phyloP scores from a whole-genome alignment of 1,284 basidiomycete genomes.

The Ceratobasidium sp. region DNA sequence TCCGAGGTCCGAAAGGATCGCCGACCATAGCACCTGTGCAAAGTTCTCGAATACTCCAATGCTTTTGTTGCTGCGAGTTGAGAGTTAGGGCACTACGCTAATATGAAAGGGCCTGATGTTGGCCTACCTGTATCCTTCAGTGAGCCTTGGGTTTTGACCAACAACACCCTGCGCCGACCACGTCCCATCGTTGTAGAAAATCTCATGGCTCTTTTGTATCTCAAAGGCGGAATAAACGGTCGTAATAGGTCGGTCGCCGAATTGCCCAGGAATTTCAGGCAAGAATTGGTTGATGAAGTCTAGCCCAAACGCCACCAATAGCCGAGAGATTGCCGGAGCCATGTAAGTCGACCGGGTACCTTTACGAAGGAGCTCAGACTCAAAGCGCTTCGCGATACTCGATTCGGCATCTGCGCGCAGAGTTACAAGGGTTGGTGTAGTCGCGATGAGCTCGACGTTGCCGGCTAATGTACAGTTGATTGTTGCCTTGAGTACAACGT shows the following conservation, averaged over 20 bases:
- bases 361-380: neutral
- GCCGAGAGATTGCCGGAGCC: neutral
- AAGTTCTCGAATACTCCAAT: conserved; percentile 2
- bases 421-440: neutral
- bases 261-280: neutral
- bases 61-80: neutral
- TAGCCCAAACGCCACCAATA: neutral
- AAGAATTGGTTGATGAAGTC: conserved; percentile 12
- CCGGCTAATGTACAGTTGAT: conserved; percentile 9
- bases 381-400: neutral
- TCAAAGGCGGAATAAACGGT: neutral
- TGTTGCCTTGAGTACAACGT: too few relatives aligned
- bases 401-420: neutral
- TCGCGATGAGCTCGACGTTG: conserved; percentile 4
- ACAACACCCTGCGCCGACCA: too few relatives aligned
- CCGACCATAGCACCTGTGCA: neutral
- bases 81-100: neutral
- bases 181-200: too few relatives aligned
- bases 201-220: neutral
- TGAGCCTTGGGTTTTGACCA: too few relatives aligned
- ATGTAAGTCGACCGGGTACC: neutral
- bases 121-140: too few relatives aligned
- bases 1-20: neutral
- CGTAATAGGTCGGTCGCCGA: neutral
- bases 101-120: too few relatives aligned